phyloP scores from a whole-genome alignment of 176 grass and related monocot genomes.

The Dactylis glomerata region DNA sequence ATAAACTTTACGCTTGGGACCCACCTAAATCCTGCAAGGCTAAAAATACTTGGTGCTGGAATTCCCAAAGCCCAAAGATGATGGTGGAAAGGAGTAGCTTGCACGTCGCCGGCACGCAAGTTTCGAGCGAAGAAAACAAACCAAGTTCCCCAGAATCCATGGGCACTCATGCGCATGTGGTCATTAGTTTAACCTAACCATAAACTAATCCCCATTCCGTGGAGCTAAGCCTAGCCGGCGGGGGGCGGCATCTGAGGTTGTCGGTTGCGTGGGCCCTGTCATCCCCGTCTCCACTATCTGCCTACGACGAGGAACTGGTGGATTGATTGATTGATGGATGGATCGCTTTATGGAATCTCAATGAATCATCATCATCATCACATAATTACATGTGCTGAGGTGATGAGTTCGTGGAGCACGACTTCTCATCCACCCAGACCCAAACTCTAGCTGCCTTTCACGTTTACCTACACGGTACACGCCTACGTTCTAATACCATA shows the following conservation, averaged over 20 bases:
- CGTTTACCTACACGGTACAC: no score
- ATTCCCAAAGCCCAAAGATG: not conserved
- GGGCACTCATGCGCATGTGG: not conserved
- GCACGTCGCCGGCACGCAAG: not conserved
- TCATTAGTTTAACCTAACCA: not conserved
- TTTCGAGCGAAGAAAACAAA: not conserved
- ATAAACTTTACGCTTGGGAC: no score
- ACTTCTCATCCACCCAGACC: not conserved
- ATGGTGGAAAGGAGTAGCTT: no score
- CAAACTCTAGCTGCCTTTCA: no score
- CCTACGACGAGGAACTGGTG: not conserved
- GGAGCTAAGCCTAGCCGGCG: not conserved
- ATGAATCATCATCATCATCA: not conserved
- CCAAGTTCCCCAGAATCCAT: not conserved
- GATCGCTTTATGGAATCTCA: not conserved
- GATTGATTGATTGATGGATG: not conserved
- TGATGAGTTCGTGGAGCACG: not conserved
- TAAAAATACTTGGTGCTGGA: not conserved
- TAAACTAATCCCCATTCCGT: not conserved
- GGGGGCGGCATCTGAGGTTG: not conserved
- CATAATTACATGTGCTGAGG: not conserved
- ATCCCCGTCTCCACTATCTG: not conserved
- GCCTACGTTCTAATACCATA: no score
- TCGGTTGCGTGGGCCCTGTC: not conserved
- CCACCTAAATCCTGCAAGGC: not conserved